phyloP scores from a whole-genome alignment of 2,329 filamentous ascomycete genomes.

The Pseudogymnoascus sp. region DNA sequence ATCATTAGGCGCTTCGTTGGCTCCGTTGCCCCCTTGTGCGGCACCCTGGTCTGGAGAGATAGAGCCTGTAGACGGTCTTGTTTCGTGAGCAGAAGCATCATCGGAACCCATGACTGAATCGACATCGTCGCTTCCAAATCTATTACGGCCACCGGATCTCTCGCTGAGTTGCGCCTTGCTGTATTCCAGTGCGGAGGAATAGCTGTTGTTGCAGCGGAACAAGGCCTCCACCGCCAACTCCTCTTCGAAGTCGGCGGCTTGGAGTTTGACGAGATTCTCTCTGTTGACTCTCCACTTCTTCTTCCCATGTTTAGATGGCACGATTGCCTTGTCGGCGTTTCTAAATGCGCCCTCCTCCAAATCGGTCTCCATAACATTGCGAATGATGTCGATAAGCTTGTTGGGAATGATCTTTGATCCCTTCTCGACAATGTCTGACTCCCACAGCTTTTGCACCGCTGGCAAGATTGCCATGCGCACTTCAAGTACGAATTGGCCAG shows the following conservation, averaged over 20 bases:
- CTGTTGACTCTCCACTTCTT: slow-evolving; percentile 45
- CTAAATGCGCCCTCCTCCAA: slow-evolving; percentile 59
- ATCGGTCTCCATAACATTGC: slow-evolving; percentile 68
- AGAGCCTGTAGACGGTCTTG: slow-evolving; percentile 25
- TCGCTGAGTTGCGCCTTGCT: slow-evolving; percentile 56
- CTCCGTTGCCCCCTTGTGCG: slow-evolving; percentile 14
- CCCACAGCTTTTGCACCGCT: slow-evolving; percentile 71
- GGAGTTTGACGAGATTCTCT: slow-evolving; percentile 35
- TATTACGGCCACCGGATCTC: slow-evolving; percentile 53
- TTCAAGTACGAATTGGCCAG: slow-evolving; percentile 77
- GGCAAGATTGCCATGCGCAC: slow-evolving; percentile 73
- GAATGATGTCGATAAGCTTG: slow-evolving; percentile 74
- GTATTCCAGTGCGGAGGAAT: slow-evolving; percentile 60
- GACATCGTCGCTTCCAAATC: slow-evolving; percentile 54
- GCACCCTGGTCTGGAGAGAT: slow-evolving; percentile 23
- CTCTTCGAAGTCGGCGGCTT: slow-evolving; percentile 43
- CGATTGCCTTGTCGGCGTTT: slow-evolving; percentile 50
- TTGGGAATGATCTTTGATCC: slow-evolving; percentile 69
- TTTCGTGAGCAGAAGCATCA: slow-evolving; percentile 23
- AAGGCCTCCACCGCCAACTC: slow-evolving; percentile 69
- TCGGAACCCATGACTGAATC: slow-evolving; percentile 19
- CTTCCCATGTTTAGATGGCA: slow-evolving; percentile 28
- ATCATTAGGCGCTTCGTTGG: background rate
- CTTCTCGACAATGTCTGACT: slow-evolving; percentile 74
- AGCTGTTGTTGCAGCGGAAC: slow-evolving; percentile 69